Evolutionary conservation across 345 rosid species (phyloP).

Genomic region (Combretum micranthum): DNA sequence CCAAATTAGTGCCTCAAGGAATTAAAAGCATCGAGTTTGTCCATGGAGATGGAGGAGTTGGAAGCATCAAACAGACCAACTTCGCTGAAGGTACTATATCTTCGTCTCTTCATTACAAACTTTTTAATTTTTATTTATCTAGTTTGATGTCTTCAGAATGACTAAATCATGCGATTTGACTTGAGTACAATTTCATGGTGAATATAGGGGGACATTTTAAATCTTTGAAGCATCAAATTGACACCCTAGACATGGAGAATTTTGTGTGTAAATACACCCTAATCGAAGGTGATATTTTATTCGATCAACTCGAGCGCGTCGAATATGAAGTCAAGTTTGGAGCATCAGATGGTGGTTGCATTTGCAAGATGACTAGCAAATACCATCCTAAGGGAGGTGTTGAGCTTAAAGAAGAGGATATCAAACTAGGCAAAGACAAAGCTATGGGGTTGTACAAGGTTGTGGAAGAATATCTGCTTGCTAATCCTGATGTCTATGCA

Average conservation of each 20-base stretch:
- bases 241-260: not conserved
- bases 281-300: not conserved
- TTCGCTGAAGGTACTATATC: not conserved
- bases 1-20: not conserved
- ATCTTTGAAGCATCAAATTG: not conserved
- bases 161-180: too few species aligned
- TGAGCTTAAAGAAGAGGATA: slow-evolving; percentile 5
- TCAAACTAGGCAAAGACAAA: not conserved
- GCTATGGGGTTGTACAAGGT: slow-evolving; percentile 10
- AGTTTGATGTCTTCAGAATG: too few species aligned
- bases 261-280: not conserved
- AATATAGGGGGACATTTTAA: not conserved
- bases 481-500: slow-evolving; percentile 12
- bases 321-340: not conserved
- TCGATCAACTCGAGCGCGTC: not conserved
- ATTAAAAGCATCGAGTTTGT: slow-evolving; percentile 1
- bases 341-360: not conserved
- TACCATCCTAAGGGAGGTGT: not conserved
- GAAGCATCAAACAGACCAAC: not conserved
- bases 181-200: too few species aligned
- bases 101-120: too few species aligned
- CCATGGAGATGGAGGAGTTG: slow-evolving; percentile 1
- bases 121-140: too few species aligned
- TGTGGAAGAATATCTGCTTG: slow-evolving; percentile 11
- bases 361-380: not conserved